These are phyloP conservation scores for Arbutus unedo DNA, from an alignment of 148 eudicot species.

Conservation along the genomic window DNA sequence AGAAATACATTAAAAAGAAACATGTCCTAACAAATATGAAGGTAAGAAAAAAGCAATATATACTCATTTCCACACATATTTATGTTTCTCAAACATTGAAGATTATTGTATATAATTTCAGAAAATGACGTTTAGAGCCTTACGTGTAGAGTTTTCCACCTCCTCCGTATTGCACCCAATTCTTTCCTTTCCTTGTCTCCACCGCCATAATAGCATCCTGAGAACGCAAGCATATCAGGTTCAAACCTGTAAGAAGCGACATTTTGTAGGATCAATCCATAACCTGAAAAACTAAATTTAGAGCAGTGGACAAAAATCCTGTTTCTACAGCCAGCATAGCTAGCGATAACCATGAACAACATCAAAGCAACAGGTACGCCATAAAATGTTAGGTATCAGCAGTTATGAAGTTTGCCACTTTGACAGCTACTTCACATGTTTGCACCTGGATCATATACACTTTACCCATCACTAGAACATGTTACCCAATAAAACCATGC, in stretches of 20 bases:
- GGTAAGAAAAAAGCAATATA: background rate
- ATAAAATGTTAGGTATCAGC: background rate
- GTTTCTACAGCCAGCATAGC: no score
- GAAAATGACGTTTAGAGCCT: slow-evolving; percentile 26
- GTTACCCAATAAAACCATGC: background rate
- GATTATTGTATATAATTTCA: background rate
- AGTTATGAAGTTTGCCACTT: background rate
- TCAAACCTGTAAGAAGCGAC: slow-evolving; percentile 68
- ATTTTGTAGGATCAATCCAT: background rate
- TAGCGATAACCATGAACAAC: background rate
- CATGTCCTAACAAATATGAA: no score
- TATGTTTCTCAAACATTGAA: background rate
- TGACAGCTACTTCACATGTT: background rate
- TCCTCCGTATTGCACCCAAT: slow-evolving; percentile 71
- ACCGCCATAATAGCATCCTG: slow-evolving; percentile 98
- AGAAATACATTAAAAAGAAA: no score
- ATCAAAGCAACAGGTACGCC: background rate
- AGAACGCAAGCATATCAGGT: slow-evolving; percentile 99
- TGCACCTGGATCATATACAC: background rate
- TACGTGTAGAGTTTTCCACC: slow-evolving; percentile 99
- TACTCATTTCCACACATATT: background rate
- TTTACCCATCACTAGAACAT: background rate
- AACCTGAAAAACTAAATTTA: background rate
- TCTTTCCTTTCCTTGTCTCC: slow-evolving; percentile 88
- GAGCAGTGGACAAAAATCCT: background rate